Base-by-base conservation (phyloP, 2,329 filamentous ascomycete species). In the Fusarium sp. region DNA sequence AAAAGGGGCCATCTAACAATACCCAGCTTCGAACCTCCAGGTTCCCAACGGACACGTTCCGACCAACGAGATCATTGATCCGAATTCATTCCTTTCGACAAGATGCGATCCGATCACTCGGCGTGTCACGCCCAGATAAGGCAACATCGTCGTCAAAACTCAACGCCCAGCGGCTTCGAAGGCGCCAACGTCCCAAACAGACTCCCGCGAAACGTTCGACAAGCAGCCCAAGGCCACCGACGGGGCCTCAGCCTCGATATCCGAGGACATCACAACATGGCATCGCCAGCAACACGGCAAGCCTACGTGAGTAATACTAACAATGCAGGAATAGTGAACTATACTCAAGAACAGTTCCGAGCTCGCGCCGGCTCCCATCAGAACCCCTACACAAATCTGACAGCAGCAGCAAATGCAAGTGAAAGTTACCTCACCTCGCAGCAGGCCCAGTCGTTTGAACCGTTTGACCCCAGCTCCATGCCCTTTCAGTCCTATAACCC, bases 231-330 rank as follows among this genome's bases (percentile, higher is more conserved):
- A 31, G 86, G 88, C 82, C 94, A 97, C 85, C 92, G 94, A 84
- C 90, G 94, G 83, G 95, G 95, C 81, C 91, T 95, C 85, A 97
- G 94, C 86, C 88, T 97, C 79, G 94, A 97, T 85, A 93, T 90
- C 76, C 87, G 91, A 85, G 88, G 88, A 84, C 88, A 89, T 84
- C 87, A 88, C 83, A 77, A 74, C 54, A 71, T 76, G 70, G 71
- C 76, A 64, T 71, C 78, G 64, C 74, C 77, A 61, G 73, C 75
- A 62, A 74, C 79, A 75, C 68, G 79, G 80, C 81, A 82, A 74
- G 77, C 79, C 61, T 77, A 78, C 64, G 80, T 89, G 87, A 88
- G 86, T 85, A 87, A 80, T 83, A 88, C 86, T 85, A 90, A 88
- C 85, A 83, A 86, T 82, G 82, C 85, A 87, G 86, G 86, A 89